Evolutionary conservation across 148 eudicot genomes (phyloP), one percentile per base, ranked within the genome.

Genomic region (Linanthus parryae): DNA sequence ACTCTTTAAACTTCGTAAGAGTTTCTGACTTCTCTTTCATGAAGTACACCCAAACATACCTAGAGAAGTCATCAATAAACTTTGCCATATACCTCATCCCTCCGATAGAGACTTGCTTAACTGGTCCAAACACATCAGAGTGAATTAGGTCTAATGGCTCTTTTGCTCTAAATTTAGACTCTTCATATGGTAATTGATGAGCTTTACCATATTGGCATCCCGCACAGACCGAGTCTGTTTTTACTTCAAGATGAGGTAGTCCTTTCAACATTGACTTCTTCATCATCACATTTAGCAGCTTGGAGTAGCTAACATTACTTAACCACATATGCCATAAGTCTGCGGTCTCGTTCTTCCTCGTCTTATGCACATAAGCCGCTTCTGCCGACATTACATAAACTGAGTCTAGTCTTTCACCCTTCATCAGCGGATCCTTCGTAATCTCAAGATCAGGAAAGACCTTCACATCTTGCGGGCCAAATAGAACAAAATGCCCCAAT

Each of bases 231-330:
- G 28, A 34, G 14, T 36, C 17, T 34, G 1, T 22, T 18, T 18
- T 18, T 1, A 53, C 8, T 3, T 53, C 44, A 5, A 53, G 13
- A 7, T 53, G 43, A 10, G 44, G 44, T 20, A 59, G 56, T 5
- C 64, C 64, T 8, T 48, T 48, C 0, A 59, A 5, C 54, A 59
- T 48, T 1, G 22, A 36, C 24, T 59, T 59, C 21, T 59, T 37
- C 56, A 63, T 55, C 68, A 63, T 54, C 12, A 54, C 12, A 8
- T 46, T 30, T 9, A 63, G 15, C 61, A 63, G 15, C 61, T 63
- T 63, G 5, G 3, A 3, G 18, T 54, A 44, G 13, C 54, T 48
- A 10, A 63, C 61, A 27, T 63, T 54, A 0, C 68, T 48, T 1
- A 63, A 28, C 12, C 48, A 9, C 8, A 18, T 34, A 24, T 63